Evolutionary conservation across 1,284 basidiomycete genomes (phyloP).

Genomic region (Sanguinoderma infundibulare): DNA sequence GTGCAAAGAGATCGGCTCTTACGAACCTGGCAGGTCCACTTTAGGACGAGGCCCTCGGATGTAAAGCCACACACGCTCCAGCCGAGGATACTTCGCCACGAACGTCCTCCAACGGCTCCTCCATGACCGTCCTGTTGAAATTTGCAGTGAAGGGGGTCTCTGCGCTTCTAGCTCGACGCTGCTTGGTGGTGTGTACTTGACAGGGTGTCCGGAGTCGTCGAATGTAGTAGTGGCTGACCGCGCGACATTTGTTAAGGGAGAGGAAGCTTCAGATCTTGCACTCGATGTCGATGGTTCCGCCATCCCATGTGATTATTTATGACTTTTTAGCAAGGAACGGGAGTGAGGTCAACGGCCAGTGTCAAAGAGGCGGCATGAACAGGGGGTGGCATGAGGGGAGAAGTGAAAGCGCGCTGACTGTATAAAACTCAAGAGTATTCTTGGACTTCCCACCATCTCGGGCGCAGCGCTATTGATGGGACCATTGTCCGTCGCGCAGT

Average conservation of each 20-base stretch:
- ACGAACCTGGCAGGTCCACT: constrained; percentile 58
- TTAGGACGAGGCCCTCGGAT: constrained; percentile 66
- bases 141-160: constrained; percentile 1
- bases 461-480: no score
- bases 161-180: constrained; percentile 27
- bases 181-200: constrained; percentile 21
- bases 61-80: constrained; percentile 41
- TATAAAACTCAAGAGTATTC: no score
- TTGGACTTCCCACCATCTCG: no score
- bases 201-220: constrained; percentile 6
- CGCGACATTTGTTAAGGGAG: constrained; percentile 26
- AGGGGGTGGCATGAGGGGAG: background rate
- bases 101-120: constrained; percentile 20
- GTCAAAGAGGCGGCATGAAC: background rate
- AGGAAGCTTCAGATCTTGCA: constrained; percentile 28
- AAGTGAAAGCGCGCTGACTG: background rate
- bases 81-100: constrained; percentile 27
- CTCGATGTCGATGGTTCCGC: constrained; percentile 28
- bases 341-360: background rate
- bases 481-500: no score
- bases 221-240: background rate
- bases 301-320: constrained; percentile 28
- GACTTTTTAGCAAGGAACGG: background rate
- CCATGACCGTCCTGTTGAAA: constrained; percentile 14
- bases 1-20: background rate